phyloP scores from a whole-genome alignment of 1,284 basidiomycete species.

The Singerocomus inundabilis region DNA sequence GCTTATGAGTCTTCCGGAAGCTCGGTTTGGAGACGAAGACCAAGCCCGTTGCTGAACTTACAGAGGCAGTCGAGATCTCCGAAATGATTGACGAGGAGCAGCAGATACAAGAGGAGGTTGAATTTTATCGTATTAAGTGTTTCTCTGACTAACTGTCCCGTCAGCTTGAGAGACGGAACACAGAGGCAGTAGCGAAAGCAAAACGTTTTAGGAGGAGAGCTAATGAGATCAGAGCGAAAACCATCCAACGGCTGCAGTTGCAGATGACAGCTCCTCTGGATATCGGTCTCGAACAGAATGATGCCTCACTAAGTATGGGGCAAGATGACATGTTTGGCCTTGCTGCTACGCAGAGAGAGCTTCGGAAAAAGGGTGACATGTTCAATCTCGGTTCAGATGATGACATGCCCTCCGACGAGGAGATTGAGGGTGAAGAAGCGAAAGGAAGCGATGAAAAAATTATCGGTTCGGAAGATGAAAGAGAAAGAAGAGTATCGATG shows the following conservation, averaged over 20 bases:
- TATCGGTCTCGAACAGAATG: conserved; percentile 87
- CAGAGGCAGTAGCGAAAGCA: conserved; percentile 69
- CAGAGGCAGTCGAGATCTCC: conserved; percentile 72
- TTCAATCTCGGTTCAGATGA: conserved; percentile 51
- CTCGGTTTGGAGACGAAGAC: conserved; percentile 81
- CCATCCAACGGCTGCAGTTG: conserved; percentile 94
- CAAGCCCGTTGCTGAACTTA: conserved; percentile 68
- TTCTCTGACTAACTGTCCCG: conserved; percentile 3
- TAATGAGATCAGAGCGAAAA: conserved; percentile 88
- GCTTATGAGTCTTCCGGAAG: conserved; percentile 36
- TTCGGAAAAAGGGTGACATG: conserved; percentile 45
- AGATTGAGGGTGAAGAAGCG: conserved; percentile 41
- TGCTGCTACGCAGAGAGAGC: conserved; percentile 51
- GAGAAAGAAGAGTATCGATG: conserved; percentile 56
- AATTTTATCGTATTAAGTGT: neutral
- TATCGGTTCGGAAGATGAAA: conserved; percentile 70
- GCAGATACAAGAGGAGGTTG: conserved; percentile 86
- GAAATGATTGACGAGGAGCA: conserved; percentile 85
- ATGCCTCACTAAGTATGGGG: conserved; percentile 64
- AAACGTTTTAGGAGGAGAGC: conserved; percentile 85
- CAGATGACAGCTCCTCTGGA: conserved; percentile 97
- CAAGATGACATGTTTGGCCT: conserved; percentile 89
- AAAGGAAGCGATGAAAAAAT: conserved; percentile 49
- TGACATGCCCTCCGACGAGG: conserved; percentile 39
- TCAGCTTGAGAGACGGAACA: conserved; percentile 82